phyloP scores from a whole-genome alignment of 1,139 yeast genomes.

The Scheffersomyces titani region DNA sequence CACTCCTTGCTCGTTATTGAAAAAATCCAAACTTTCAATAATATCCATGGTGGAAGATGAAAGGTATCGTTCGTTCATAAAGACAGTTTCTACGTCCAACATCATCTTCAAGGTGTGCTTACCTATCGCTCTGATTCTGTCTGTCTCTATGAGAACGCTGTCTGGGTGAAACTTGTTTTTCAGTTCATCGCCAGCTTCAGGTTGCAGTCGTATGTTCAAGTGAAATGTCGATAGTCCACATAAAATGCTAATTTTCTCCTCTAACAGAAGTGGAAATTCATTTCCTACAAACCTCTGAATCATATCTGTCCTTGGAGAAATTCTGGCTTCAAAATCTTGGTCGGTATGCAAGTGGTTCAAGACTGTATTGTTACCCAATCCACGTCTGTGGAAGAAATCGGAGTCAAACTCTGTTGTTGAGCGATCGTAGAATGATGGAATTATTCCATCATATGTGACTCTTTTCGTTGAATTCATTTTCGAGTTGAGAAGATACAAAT shows the following conservation, averaged over 20 bases:
- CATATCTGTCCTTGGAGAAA: constrained; percentile 9
- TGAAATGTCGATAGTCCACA: constrained; percentile 23
- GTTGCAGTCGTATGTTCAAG: constrained; percentile 4
- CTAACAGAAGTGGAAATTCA: constrained; percentile 20
- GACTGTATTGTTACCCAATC: constrained; percentile 10
- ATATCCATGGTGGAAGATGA: constrained; percentile 31
- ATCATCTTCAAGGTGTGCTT: constrained; percentile 19
- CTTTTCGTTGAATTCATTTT: constrained; percentile 10
- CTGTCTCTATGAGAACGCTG: constrained; percentile 8
- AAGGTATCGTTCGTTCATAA: constrained; percentile 27
- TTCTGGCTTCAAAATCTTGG: constrained; percentile 8
- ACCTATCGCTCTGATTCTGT: constrained; percentile 24
- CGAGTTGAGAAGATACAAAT: constrained; percentile 12
- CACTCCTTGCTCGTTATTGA: constrained; percentile 20
- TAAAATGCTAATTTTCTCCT: constrained; percentile 23
- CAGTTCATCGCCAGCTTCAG: neutral
- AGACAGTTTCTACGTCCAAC: constrained; percentile 22
- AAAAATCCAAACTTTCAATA: constrained; percentile 16
- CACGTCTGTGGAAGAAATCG: constrained; percentile 9
- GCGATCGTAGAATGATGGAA: constrained; percentile 16
- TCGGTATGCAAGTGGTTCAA: constrained; percentile 12
- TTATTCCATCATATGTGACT: constrained; percentile 11
- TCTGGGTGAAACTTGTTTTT: neutral
- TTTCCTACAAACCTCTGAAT: constrained; percentile 18
- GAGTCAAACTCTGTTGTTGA: constrained; percentile 16